Percentiles rank a stretch among this genome's conserved stretches.
phyloP scores from a whole-genome alignment of 2,329 filamentous ascomycete genomes.

The Helminthosporium solani region DNA sequence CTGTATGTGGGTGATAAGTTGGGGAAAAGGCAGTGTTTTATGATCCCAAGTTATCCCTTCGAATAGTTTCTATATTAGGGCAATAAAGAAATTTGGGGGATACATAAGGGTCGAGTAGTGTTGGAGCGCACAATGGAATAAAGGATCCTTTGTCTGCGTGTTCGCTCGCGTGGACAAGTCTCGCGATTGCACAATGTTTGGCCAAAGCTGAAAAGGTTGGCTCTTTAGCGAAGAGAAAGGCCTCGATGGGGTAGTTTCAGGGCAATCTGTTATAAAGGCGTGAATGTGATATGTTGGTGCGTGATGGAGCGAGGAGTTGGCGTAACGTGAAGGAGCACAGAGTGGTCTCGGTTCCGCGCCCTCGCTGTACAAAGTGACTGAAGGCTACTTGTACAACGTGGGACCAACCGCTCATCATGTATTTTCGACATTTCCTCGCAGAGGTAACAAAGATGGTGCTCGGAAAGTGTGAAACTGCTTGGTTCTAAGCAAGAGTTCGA shows the following conservation, averaged over 20 bases:
- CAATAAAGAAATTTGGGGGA: neutral
- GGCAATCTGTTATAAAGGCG: neutral
- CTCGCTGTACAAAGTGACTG: too few relatives aligned
- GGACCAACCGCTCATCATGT: too few relatives aligned
- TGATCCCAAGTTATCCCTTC: neutral
- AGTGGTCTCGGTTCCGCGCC: too few relatives aligned
- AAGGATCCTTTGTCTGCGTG: neutral
- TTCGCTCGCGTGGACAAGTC: neutral
- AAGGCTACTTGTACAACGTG: too few relatives aligned
- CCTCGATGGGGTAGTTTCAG: neutral
- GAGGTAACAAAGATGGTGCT: too few relatives aligned
- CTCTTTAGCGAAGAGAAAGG: neutral
- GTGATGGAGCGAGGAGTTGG: neutral
- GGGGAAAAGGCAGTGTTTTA: neutral
- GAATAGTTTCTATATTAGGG: neutral
- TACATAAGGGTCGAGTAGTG: neutral
- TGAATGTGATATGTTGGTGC: neutral
- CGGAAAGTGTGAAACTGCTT: too few relatives aligned
- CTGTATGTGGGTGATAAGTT: neutral
- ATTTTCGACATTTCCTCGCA: too few relatives aligned
- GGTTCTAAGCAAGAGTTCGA: too few relatives aligned
- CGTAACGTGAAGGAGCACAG: neutral
- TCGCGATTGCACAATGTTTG: neutral
- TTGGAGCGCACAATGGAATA: neutral
- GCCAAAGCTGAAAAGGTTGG: too few relatives aligned